A percentile compares a stretch with the other conserved stretches of the same genome.
These are phyloP conservation scores for Verbena officinalis DNA, from an alignment of 257 asterid genomes.

Conservation along the genomic window DNA sequence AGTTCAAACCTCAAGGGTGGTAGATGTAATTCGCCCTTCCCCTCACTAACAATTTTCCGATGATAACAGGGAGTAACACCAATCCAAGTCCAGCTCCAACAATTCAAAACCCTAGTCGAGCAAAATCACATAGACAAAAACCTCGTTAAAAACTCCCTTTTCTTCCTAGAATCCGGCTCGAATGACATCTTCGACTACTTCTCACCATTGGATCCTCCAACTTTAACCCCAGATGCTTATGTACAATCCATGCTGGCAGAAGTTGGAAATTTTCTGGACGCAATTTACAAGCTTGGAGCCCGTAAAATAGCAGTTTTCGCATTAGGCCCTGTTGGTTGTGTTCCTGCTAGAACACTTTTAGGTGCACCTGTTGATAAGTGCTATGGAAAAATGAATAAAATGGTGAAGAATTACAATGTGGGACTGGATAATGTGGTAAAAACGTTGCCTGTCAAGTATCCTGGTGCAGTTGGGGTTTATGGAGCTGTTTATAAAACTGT, in stretches of 20 bases:
- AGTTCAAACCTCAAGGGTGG: too few relatives aligned
- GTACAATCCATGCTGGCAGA: conserved; percentile 55
- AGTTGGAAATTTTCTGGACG: conserved; percentile 34
- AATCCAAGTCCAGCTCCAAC: conserved; percentile 57
- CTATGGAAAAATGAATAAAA: conserved; percentile 64
- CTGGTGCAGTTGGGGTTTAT: conserved; percentile 49
- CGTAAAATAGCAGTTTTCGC: conserved; percentile 55
- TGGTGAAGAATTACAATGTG: conserved; percentile 57
- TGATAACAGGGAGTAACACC: conserved; percentile 57
- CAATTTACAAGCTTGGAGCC: conserved; percentile 53
- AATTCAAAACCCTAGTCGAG: conserved; percentile 47
- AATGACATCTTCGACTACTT: conserved; percentile 72
- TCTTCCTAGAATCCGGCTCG: conserved; percentile 71
- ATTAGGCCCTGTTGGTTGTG: conserved; percentile 81
- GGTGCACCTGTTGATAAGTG: conserved; percentile 58
- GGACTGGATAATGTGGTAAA: conserved; percentile 54
- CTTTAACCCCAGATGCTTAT: conserved; percentile 49
- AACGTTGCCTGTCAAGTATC: conserved; percentile 36
- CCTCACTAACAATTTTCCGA: background rate
- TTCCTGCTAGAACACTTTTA: conserved; percentile 60
- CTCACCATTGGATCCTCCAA: conserved; percentile 46
- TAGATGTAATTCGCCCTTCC: too few relatives aligned
- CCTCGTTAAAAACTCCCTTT: conserved; percentile 40
- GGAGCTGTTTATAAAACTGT: conserved; percentile 55
- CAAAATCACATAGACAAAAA: conserved; percentile 42